These are phyloP conservation scores for Sporothrix pseudoabietina DNA, from an alignment of 2,329 filamentous ascomycete species.

Conservation along the genomic window DNA sequence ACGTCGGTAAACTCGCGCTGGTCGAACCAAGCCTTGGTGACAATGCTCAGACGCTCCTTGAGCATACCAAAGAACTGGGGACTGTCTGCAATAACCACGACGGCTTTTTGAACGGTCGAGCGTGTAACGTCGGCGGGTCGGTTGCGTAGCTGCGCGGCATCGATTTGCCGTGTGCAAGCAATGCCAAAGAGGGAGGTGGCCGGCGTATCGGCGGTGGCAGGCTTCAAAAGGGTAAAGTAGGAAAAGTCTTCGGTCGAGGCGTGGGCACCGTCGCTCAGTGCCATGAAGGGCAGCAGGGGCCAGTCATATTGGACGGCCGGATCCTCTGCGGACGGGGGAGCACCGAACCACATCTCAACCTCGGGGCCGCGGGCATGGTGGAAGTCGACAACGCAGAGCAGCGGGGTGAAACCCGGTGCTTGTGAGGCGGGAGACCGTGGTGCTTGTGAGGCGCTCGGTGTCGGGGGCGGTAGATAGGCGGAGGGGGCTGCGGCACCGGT, in stretches of 20 bases:
- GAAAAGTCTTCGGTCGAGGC: constrained; percentile 96
- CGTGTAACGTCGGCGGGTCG: constrained; percentile 89
- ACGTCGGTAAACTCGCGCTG: constrained; percentile 90
- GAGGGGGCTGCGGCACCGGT: constrained; percentile 6
- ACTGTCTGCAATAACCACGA: constrained; percentile 90
- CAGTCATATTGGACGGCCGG: constrained; percentile 85
- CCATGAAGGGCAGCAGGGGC: constrained; percentile 93
- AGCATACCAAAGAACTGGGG: constrained; percentile 89
- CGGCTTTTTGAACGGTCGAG: constrained; percentile 95
- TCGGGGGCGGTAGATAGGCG: neutral
- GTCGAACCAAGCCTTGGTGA: constrained; percentile 94
- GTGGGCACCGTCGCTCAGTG: constrained; percentile 92
- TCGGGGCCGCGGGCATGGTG: constrained; percentile 88
- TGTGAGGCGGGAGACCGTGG: constrained; percentile 26
- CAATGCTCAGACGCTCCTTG: constrained; percentile 83
- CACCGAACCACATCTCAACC: constrained; percentile 87
- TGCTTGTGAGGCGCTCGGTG: neutral
- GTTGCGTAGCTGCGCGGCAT: constrained; percentile 73
- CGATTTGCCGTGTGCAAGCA: constrained; percentile 89
- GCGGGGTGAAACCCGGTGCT: constrained; percentile 56
- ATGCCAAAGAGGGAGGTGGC: constrained; percentile 88
- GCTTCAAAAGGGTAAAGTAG: constrained; percentile 87
- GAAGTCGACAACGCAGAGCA: constrained; percentile 81
- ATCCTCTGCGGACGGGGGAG: constrained; percentile 68
- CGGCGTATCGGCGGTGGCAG: constrained; percentile 56